phyloP scores from a whole-genome alignment of 768 basidiomycete species.

The Pleurotus platypus region DNA sequence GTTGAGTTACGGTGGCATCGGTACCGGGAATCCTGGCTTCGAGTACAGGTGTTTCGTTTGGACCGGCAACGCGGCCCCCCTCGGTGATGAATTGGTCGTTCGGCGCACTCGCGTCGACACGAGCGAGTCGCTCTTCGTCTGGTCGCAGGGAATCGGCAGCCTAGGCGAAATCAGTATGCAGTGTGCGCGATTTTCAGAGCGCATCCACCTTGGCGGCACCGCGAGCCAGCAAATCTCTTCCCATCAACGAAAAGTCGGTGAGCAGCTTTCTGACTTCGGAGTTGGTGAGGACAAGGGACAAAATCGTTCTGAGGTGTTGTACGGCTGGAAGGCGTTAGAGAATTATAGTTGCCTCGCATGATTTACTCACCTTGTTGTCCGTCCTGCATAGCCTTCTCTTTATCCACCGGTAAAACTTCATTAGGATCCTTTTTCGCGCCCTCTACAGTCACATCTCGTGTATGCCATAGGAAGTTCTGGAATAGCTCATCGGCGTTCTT shows the following conservation, averaged over 20 bases:
- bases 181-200: background rate
- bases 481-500: slow-evolving; percentile 92
- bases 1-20: slow-evolving; percentile 28
- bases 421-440: slow-evolving; percentile 21
- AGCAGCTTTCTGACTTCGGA: slow-evolving; percentile 89
- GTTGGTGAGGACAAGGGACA: slow-evolving; percentile 87
- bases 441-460: slow-evolving; percentile 45
- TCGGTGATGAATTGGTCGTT: slow-evolving; percentile 61
- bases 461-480: slow-evolving; percentile 88
- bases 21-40: slow-evolving; percentile 30
- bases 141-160: slow-evolving; percentile 72
- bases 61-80: slow-evolving; percentile 27
- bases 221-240: slow-evolving; percentile 80
- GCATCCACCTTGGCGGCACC: slow-evolving; percentile 49
- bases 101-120: slow-evolving; percentile 68
- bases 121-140: slow-evolving; percentile 50
- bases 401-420: slow-evolving; percentile 41
- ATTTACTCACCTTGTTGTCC: slow-evolving; percentile 50
- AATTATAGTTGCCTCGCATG: too few relatives aligned
- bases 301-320: slow-evolving; percentile 82
- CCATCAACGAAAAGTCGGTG: slow-evolving; percentile 71
- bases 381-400: slow-evolving; percentile 54
- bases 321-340: slow-evolving; percentile 44
- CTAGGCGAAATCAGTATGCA: background rate
- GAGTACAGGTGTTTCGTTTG: slow-evolving; percentile 29